phyloP scores from a whole-genome alignment of 2,329 filamentous ascomycete species.

The Phialophora verrucosa region DNA sequence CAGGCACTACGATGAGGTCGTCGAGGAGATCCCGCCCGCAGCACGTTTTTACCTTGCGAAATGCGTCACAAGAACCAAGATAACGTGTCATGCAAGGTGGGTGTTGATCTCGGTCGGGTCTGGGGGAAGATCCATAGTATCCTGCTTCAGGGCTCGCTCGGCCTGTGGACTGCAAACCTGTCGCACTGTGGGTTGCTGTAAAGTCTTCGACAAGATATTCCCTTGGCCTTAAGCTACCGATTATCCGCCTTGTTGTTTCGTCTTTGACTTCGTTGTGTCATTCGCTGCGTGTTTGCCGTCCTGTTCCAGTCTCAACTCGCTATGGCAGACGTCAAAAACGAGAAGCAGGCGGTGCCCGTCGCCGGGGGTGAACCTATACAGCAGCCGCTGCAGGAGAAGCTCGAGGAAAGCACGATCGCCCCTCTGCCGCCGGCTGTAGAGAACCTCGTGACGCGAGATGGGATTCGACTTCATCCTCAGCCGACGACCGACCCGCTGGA shows the following conservation, averaged over 20 bases:
- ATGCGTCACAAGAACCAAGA: not conserved
- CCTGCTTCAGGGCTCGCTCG: not conserved
- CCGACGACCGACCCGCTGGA: slow-evolving; percentile 56
- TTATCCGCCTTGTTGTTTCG: slow-evolving; percentile 1
- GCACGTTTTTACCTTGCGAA: not conserved
- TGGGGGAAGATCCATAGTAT: not conserved
- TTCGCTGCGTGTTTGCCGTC: not conserved
- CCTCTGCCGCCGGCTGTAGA: slow-evolving; percentile 26
- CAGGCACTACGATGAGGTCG: slow-evolving; percentile 11
- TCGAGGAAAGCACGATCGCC: slow-evolving; percentile 30
- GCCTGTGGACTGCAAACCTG: not conserved
- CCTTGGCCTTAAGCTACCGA: not conserved
- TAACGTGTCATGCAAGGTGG: slow-evolving; percentile 1
- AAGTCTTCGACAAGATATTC: slow-evolving; percentile 4
- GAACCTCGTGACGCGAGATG: slow-evolving; percentile 38
- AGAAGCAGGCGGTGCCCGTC: slow-evolving; percentile 14
- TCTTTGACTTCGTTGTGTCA: not conserved
- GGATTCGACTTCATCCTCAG: slow-evolving; percentile 48
- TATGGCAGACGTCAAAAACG: slow-evolving; percentile 24
- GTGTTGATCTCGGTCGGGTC: not conserved
- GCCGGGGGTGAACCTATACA: not conserved
- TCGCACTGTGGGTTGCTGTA: not conserved
- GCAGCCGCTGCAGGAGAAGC: slow-evolving; percentile 28
- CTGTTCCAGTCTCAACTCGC: not conserved
- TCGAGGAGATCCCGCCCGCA: not conserved